Evolutionary conservation across 345 rosid species (phyloP).

Genomic region (Syzygium jambos): DNA sequence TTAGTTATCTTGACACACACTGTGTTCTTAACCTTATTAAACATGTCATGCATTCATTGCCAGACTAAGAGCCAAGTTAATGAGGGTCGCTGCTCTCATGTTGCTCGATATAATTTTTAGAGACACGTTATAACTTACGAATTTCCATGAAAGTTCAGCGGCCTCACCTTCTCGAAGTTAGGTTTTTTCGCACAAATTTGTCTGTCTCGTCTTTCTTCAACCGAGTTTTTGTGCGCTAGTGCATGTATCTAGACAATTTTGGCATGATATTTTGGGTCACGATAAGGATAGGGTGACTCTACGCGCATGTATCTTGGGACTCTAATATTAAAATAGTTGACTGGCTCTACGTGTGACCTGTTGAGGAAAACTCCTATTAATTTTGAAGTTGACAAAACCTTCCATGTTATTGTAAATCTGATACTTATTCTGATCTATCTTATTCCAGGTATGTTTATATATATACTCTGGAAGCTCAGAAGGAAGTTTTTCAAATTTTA

Average conservation of each 20-base stretch:
- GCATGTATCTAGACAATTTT: neutral
- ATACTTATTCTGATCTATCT: too few relatives aligned
- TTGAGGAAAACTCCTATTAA: too few relatives aligned
- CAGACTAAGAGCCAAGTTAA: neutral
- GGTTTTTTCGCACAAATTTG: neutral
- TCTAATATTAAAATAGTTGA: neutral
- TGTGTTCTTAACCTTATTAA: neutral
- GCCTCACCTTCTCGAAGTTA: neutral
- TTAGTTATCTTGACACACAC: neutral
- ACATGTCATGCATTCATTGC: neutral
- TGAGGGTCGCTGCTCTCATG: neutral
- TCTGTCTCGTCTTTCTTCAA: neutral
- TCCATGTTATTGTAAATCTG: too few relatives aligned
- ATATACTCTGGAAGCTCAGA: too few relatives aligned
- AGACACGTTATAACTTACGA: neutral
- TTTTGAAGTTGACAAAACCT: too few relatives aligned
- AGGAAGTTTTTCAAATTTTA: too few relatives aligned
- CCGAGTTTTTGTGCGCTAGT: neutral
- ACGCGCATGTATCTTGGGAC: neutral
- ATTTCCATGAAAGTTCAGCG: neutral
- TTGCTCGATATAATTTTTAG: neutral
- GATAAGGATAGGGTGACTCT: neutral
- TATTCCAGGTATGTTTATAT: too few relatives aligned
- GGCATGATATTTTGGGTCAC: neutral
- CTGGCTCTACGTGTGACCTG: neutral